Conservation (phyloP, 2,329 filamentous ascomycete genomes). For the Epicoccum nigrum region DNA sequence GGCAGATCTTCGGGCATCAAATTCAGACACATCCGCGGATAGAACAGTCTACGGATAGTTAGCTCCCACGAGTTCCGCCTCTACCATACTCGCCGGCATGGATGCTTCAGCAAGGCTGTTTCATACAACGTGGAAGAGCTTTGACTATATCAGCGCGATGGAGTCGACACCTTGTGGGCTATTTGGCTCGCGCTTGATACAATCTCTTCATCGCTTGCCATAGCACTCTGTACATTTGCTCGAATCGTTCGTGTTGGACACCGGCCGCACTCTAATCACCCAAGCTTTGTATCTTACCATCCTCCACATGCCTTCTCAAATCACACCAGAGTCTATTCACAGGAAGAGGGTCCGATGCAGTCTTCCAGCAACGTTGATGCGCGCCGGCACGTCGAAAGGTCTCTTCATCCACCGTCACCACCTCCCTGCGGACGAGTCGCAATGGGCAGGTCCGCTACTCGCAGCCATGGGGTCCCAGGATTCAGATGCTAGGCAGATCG, state of each 20-base stretch:
- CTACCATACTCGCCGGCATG: background rate
- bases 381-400: slow-evolving; percentile 50
- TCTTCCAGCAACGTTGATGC: slow-evolving; percentile 48
- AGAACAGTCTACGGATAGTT: background rate
- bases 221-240: slow-evolving; percentile 1
- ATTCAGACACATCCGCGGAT: background rate
- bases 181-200: background rate
- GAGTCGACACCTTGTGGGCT: background rate
- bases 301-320: background rate
- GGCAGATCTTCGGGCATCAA: background rate
- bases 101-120: background rate
- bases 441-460: slow-evolving; percentile 62
- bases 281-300: background rate
- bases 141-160: slow-evolving; percentile 2
- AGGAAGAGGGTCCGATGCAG: slow-evolving; percentile 22
- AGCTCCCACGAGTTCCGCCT: background rate
- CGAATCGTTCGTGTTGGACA: background rate
- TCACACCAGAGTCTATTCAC: background rate
- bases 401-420: slow-evolving; percentile 53
- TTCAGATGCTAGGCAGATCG: slow-evolving; percentile 69
- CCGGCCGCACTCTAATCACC: background rate
- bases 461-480: slow-evolving; percentile 69
- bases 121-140: background rate
- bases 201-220: background rate
- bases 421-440: slow-evolving; percentile 56